Conservation (phyloP, 169 alveolate species). For the Perkinsus chesapeaki region DNA sequence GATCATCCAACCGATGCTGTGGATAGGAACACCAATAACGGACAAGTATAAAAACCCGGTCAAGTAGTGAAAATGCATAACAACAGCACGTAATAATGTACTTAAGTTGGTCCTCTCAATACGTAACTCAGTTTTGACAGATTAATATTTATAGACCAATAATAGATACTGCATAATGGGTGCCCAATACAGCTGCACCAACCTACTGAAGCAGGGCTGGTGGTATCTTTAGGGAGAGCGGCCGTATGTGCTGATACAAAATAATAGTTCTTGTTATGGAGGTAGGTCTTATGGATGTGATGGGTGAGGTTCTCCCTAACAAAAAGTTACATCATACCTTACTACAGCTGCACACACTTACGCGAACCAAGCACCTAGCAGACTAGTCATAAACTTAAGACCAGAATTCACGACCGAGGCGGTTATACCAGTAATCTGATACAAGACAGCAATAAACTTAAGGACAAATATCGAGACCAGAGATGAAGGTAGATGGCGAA, state of each 20-base stretch:
- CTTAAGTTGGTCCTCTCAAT: no score
- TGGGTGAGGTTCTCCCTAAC: background rate
- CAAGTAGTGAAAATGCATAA: no score
- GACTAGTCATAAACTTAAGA: background rate
- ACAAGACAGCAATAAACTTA: background rate
- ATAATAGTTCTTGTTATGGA: background rate
- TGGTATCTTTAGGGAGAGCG: no score
- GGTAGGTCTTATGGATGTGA: background rate
- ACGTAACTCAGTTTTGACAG: no score
- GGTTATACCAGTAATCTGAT: background rate
- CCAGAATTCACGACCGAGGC: background rate
- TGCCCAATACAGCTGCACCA: no score
- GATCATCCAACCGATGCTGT: background rate
- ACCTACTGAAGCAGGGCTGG: no score
- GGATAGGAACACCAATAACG: background rate
- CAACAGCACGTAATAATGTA: no score
- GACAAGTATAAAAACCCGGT: no score
- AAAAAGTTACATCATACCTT: background rate
- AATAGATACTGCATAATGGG: no score
- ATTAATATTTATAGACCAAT: no score
- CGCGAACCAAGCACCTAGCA: background rate
- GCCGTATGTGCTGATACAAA: background rate
- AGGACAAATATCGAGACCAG: no score
- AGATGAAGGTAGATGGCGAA: no score
- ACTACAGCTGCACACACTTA: background rate